Evolutionary conservation across 2,329 filamentous ascomycete species (phyloP).

Genomic region (Fusarium sambucinum): DNA sequence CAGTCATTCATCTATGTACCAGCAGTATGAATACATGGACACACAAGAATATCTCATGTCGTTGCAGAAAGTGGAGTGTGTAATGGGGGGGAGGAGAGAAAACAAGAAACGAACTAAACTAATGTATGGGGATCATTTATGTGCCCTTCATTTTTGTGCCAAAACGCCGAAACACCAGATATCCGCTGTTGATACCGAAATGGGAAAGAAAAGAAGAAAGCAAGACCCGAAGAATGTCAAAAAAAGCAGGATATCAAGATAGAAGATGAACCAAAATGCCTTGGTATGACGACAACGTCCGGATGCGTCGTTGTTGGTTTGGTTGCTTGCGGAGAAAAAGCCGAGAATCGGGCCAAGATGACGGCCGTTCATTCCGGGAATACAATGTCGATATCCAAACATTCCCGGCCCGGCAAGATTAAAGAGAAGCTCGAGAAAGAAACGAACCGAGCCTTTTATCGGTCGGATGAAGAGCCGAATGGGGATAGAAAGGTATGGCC

Average conservation of each 20-base stretch:
- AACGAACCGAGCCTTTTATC: neutral
- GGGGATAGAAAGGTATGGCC: constrained; percentile 22
- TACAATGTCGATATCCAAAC: neutral
- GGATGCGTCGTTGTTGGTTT: constrained; percentile 11
- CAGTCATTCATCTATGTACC: constrained; percentile 20
- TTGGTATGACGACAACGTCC: constrained; percentile 19
- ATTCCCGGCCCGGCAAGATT: constrained; percentile 16
- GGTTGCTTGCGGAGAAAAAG: constrained; percentile 22
- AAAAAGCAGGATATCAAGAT: neutral
- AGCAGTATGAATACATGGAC: constrained; percentile 10
- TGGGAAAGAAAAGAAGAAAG: neutral
- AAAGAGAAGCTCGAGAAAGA: neutral
- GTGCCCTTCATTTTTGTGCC: constrained; percentile 21
- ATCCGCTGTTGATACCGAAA: constrained; percentile 23
- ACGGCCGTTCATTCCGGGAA: constrained; percentile 14
- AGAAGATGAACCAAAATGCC: neutral
- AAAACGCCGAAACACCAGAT: constrained; percentile 32
- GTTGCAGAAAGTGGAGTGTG: constrained; percentile 26
- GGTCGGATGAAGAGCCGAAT: constrained; percentile 23
- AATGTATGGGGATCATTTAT: constrained; percentile 8
- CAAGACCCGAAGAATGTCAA: neutral
- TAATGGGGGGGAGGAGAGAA: neutral
- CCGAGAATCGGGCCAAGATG: constrained; percentile 12
- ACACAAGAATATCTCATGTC: neutral
- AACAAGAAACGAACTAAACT: neutral